Conservation (phyloP, 257 asterid genomes). For the Orobanche coerulescens region DNA sequence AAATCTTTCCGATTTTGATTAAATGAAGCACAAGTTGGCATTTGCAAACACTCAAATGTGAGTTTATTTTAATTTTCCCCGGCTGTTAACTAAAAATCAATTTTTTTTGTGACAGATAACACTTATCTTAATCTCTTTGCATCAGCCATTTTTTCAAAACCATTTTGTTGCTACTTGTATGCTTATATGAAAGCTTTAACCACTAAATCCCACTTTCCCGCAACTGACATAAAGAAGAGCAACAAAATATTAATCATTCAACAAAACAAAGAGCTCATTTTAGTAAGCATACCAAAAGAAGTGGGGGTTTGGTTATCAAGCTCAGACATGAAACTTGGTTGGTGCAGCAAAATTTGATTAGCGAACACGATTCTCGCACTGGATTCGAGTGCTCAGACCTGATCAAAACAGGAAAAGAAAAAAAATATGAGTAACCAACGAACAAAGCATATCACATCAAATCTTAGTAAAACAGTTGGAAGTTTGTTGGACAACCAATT, state of each 20-base stretch:
- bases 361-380: constrained; percentile 21
- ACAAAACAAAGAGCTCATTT: not conserved
- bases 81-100: too few species aligned
- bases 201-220: not conserved
- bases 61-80: too few species aligned
- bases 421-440: constrained; percentile 5
- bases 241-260: not conserved
- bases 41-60: too few species aligned
- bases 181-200: not conserved
- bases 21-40: too few species aligned
- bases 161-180: too few species aligned
- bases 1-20: too few species aligned
- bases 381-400: constrained; percentile 36
- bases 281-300: constrained; percentile 35
- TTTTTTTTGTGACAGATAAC: too few species aligned
- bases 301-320: constrained; percentile 50
- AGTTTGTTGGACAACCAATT: too few species aligned
- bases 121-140: too few species aligned
- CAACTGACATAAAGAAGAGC: not conserved
- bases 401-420: constrained; percentile 6
- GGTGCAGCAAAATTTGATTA: constrained; percentile 20
- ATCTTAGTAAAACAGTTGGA: too few species aligned
- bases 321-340: constrained; percentile 58
- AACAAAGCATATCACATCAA: not conserved
- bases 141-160: too few species aligned